Conservation (phyloP, 2,329 filamentous ascomycete genomes). For the Diaporthe ampelina region DNA sequence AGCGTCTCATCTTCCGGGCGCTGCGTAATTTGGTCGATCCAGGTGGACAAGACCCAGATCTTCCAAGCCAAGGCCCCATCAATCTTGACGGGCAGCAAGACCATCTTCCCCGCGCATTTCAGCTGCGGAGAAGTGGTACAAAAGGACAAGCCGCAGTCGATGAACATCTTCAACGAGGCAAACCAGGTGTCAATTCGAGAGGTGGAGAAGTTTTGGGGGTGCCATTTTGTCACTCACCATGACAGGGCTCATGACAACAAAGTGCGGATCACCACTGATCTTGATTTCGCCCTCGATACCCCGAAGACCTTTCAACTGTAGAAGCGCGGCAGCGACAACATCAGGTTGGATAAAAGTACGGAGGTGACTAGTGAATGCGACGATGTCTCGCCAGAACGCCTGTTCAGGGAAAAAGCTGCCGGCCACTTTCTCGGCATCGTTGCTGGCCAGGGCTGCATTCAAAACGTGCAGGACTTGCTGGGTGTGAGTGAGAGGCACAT, state of each 20-base stretch:
- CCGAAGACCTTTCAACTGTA: neutral
- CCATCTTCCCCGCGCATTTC: conserved; percentile 49
- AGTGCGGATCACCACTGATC: conserved; percentile 19
- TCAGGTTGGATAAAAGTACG: conserved; percentile 49
- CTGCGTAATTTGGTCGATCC: conserved; percentile 44
- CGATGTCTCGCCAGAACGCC: conserved; percentile 53
- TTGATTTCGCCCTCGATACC: conserved; percentile 1
- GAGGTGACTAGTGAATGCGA: conserved; percentile 53
- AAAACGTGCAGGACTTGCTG: conserved; percentile 40
- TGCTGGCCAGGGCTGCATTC: conserved; percentile 42
- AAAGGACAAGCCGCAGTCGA: conserved; percentile 51
- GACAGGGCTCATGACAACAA: conserved; percentile 23
- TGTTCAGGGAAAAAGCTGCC: conserved; percentile 38
- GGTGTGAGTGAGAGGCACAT: conserved; percentile 35
- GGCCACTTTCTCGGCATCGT: neutral
- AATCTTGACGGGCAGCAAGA: conserved; percentile 47
- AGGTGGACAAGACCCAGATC: conserved; percentile 52
- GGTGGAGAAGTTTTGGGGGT: neutral
- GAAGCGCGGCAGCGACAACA: conserved; percentile 41
- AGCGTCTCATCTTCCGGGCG: conserved; percentile 49
- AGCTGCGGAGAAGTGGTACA: conserved; percentile 49
- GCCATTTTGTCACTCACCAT: conserved; percentile 34
- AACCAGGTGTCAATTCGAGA: neutral
- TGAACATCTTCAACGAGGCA: conserved; percentile 46
- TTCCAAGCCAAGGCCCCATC: conserved; percentile 47